Base-by-base conservation (phyloP, 225 moss, liverwort and hornwort genomes). In the Rhytidiadelphus loreus region DNA sequence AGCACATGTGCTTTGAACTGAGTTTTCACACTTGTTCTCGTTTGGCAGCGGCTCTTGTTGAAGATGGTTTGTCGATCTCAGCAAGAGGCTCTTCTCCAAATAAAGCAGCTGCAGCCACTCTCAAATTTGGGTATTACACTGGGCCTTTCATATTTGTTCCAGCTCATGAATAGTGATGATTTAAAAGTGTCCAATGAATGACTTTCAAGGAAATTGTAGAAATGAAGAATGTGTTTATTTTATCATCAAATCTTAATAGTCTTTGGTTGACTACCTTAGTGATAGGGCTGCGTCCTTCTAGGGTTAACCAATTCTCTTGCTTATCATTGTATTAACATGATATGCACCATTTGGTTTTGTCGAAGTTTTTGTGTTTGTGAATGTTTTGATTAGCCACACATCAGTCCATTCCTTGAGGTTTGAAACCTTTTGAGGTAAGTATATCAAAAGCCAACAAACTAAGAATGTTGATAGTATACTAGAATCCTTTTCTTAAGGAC, bases 91-190 rank as follows among this genome's bases (percentile, higher is more conserved):
- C 77, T 73, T 66, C 87, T 56, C 59, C 63, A 41, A 41, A 81
- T 16, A 44, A 58, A 69, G 75, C 75, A 23, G 68, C 79, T 86
- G 86, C 87, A 46, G 21, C 44, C 30, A 77, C 43, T 48, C 30
- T 89, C 48, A 89, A 91, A 85, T 89, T 89, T n/a, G 91, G 87
- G 89, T 91, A 89, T 81, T 57, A 28, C 50, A 25, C 41, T 68
- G 14, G 76, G 41, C 59, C 48, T 70, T 72, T 5, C 33, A 17
- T 24, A 37, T 13, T 83, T 11, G 37, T 37, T 8, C 8, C 29
- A 29, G 20, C n/a, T 55, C 26, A 14, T 68, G 29, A 55, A 39
- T 55, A 25, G 16, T 16, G n/a, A 56, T 10, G 16, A 37, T 53
- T 77, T 23, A 24, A 35, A 77, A 5, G n/a, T 18, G 65, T n/a